Evolutionary conservation across 2,329 filamentous ascomycete species (phyloP).

Genomic region (Mycocentrospora acerina): DNA sequence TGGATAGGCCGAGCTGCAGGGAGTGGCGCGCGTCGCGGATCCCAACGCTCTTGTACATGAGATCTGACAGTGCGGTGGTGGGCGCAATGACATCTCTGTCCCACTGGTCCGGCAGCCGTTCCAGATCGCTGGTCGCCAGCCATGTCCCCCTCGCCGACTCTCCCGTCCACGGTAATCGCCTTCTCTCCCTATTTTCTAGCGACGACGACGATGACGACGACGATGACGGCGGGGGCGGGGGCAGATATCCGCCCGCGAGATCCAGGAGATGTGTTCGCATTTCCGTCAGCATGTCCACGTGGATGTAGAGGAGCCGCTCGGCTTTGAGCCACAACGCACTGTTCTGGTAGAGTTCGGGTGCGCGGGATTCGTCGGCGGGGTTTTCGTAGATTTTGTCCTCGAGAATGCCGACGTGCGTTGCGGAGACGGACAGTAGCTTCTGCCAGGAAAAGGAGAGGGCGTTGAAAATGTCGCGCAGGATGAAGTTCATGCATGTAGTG

Average conservation of each 20-base stretch:
- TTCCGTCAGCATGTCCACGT: conserved; percentile 51
- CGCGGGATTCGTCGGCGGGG: conserved; percentile 55
- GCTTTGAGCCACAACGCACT: conserved; percentile 55
- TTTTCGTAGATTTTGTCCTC: conserved; percentile 52
- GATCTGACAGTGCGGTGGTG: conserved; percentile 52
- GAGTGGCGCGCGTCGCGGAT: conserved; percentile 55
- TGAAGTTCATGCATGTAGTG: conserved; percentile 53
- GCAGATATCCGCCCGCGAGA: no score
- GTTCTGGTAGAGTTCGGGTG: conserved; percentile 55
- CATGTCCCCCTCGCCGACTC: no score
- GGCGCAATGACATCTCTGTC: conserved; percentile 55
- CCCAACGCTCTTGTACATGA: conserved; percentile 56
- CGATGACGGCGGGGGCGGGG: no score
- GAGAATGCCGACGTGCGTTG: conserved; percentile 53
- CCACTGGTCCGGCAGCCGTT: conserved; percentile 50
- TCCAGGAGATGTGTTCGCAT: conserved; percentile 48
- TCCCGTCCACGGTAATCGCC: no score
- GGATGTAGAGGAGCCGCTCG: conserved; percentile 54
- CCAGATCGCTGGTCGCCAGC: conserved; percentile 46
- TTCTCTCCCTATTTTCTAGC: no score
- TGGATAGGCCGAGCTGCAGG: conserved; percentile 51
- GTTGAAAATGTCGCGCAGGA: conserved; percentile 53
- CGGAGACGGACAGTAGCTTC: conserved; percentile 47
- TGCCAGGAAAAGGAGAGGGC: conserved; percentile 50
- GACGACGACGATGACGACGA: no score